Evolutionary conservation across 2,329 filamentous ascomycete species (phyloP).

Genomic region (Ceratocystis lukuohia): DNA sequence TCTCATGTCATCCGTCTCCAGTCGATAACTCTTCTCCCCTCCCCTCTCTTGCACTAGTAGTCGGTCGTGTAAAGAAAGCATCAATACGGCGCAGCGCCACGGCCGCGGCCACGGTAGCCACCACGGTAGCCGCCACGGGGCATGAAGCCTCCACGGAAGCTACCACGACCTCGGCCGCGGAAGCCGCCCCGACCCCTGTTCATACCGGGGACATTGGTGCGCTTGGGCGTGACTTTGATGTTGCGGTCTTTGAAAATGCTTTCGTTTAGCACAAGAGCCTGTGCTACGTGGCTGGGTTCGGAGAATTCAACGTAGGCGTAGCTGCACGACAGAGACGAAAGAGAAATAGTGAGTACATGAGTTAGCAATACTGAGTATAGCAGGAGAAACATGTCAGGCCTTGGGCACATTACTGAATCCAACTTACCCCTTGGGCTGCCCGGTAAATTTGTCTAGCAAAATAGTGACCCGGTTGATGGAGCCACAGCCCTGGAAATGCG

Average conservation of each 20-base stretch:
- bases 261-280: constrained; percentile 90
- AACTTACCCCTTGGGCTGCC: constrained; percentile 92
- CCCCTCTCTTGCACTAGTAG: neutral
- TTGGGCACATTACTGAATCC: neutral
- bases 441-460: constrained; percentile 92
- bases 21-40: no score
- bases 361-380: neutral
- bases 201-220: constrained; percentile 94
- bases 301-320: constrained; percentile 99
- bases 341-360: neutral
- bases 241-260: constrained; percentile 89
- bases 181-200: constrained; percentile 53
- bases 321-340: constrained; percentile 34
- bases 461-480: constrained; percentile 98
- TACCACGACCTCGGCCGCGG: constrained; percentile 39
- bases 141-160: constrained; percentile 33
- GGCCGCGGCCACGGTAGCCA: constrained; percentile 52
- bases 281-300: constrained; percentile 81
- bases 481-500: constrained; percentile 93
- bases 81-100: constrained; percentile 49
- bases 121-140: constrained; percentile 39
- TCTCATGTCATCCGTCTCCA: neutral
- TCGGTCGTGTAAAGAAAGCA: constrained; percentile 17
- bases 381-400: neutral
- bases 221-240: constrained; percentile 88